phyloP scores from a whole-genome alignment of 106 monocot genomes.

The Apostasia shenzhenica region DNA sequence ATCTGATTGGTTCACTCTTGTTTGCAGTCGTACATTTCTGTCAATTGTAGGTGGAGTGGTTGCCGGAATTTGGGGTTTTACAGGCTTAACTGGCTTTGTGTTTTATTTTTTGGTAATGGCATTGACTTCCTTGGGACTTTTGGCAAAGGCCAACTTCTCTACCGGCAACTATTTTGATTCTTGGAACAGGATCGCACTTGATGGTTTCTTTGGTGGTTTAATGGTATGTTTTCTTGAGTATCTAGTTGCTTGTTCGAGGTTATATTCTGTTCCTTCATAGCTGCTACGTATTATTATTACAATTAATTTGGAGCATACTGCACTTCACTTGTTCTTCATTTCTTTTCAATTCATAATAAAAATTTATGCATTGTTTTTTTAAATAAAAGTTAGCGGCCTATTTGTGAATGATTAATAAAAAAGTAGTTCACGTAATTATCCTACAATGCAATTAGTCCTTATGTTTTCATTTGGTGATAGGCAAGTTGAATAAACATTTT shows the following conservation, averaged over 20 bases:
- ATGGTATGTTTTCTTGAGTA: conserved; percentile 55
- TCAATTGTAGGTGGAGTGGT: conserved; percentile 94
- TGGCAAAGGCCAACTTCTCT: conserved; percentile 87
- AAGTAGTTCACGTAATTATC: too few species aligned
- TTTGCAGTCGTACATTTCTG: conserved; percentile 89
- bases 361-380: too few species aligned
- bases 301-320: background rate
- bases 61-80: conserved; percentile 96
- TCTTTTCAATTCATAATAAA: too few species aligned
- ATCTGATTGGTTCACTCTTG: conserved; percentile 1
- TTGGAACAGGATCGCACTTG: conserved; percentile 70
- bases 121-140: conserved; percentile 63
- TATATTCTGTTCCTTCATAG: background rate
- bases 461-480: too few species aligned
- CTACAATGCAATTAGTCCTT: too few species aligned
- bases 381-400: too few species aligned
- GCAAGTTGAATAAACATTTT: too few species aligned
- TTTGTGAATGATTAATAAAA: too few species aligned
- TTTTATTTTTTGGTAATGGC: conserved; percentile 87
- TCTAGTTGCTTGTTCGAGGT: background rate
- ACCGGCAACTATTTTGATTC: conserved; percentile 67
- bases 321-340: too few species aligned
- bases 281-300: background rate
- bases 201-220: conserved; percentile 89
- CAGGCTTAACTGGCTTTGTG: conserved; percentile 77